phyloP scores from a whole-genome alignment of 495 filamentous ascomycete genomes.

The Schizothecium vesticola region DNA sequence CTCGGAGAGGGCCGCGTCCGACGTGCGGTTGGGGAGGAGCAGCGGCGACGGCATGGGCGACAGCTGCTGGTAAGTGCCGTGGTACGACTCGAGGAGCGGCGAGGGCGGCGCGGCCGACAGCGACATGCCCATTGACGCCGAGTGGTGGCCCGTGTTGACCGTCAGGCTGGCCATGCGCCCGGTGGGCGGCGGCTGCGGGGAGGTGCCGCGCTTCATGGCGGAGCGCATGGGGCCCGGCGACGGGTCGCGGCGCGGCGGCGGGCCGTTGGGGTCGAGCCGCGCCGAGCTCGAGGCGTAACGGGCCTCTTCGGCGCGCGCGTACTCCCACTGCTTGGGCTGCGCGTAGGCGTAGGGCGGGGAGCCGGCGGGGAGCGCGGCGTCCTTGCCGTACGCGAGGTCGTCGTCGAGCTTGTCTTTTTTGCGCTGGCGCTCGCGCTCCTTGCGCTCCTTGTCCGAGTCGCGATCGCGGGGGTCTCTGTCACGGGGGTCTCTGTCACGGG shows the following conservation, averaged over 20 bases:
- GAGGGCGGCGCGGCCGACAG: constrained; percentile 63
- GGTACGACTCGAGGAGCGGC: constrained; percentile 87
- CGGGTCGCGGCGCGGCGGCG: constrained; percentile 25
- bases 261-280: constrained; percentile 11
- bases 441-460: constrained; percentile 26
- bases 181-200: constrained; percentile 46
- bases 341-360: constrained; percentile 40
- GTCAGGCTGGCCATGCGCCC: constrained; percentile 42
- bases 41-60: constrained; percentile 88
- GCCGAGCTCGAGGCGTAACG: constrained; percentile 30
- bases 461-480: too few relatives aligned
- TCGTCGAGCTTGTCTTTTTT: constrained; percentile 40
- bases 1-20: constrained; percentile 27
- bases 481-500: too few relatives aligned
- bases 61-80: constrained; percentile 90
- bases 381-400: constrained; percentile 43
- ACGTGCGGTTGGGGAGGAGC: constrained; percentile 37
- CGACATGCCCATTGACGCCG: constrained; percentile 28
- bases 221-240: constrained; percentile 27
- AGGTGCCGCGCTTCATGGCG: constrained; percentile 40
- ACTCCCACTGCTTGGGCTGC: constrained; percentile 45
- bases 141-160: constrained; percentile 39
- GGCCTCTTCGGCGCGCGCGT: constrained; percentile 40
- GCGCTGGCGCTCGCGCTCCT: constrained; percentile 23
- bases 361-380: constrained; percentile 20